These are phyloP conservation scores for Carex arenaria DNA, from an alignment of 202 grass and related monocot genomes.

Conservation along the genomic window DNA sequence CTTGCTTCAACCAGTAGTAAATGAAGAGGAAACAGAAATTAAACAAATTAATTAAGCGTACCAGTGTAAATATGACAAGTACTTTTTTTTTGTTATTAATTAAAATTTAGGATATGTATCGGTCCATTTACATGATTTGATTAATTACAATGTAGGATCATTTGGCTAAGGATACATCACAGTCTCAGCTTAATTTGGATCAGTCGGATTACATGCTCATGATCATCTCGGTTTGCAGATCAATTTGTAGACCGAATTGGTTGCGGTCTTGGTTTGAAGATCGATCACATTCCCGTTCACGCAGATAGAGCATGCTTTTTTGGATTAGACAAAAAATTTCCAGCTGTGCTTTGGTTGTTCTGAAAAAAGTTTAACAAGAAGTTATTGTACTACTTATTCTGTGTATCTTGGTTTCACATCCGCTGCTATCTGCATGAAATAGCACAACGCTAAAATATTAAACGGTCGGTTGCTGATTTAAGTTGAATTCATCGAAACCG, in stretches of 20 bases:
- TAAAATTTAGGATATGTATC: background rate
- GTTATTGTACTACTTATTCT: background rate
- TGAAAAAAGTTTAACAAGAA: constrained; percentile 2
- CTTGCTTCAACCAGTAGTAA: background rate
- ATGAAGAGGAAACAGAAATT: background rate
- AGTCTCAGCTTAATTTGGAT: background rate
- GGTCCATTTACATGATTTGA: background rate
- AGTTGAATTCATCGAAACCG: constrained; percentile 6
- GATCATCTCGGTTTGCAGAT: background rate
- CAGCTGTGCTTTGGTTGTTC: constrained; percentile 6
- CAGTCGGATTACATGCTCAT: background rate
- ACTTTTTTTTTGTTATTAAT: background rate
- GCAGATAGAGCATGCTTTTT: background rate
- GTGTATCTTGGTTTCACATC: background rate
- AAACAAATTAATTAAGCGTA: background rate
- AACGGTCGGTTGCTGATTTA: background rate
- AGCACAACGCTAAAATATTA: background rate
- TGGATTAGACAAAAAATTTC: background rate
- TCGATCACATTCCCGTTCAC: background rate
- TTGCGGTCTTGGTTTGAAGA: background rate
- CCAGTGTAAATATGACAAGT: background rate
- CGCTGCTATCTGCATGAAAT: background rate
- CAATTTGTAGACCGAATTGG: background rate
- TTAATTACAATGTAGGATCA: background rate
- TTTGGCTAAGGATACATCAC: background rate